A percentile compares a stretch with the other conserved stretches of the same genome.
phyloP scores from a whole-genome alignment of 306 rosid genomes.

The Neltuma alba region DNA sequence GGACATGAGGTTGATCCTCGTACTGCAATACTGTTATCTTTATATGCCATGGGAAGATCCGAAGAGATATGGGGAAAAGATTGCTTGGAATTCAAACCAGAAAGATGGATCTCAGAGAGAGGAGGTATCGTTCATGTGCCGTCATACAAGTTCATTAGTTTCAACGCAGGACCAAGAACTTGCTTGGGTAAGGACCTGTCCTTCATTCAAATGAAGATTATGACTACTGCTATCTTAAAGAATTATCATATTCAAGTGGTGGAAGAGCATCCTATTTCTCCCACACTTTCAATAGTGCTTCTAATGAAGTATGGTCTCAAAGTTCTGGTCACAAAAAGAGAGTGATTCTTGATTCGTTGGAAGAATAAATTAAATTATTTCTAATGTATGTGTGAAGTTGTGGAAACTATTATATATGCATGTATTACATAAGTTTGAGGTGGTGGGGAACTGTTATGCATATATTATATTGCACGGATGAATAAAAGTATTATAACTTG shows the following conservation, averaged over 20 bases:
- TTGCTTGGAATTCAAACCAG: slow-evolving; percentile 5
- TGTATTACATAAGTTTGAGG: too few species aligned
- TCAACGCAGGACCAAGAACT: slow-evolving; percentile 3
- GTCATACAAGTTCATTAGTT: slow-evolving; percentile 9
- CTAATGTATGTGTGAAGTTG: not conserved
- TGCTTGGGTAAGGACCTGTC: not conserved
- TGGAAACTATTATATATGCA: too few species aligned
- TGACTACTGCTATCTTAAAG: not conserved
- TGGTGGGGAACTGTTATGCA: too few species aligned
- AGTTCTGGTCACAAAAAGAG: not conserved
- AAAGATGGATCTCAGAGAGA: not conserved
- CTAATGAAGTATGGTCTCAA: slow-evolving; percentile 1
- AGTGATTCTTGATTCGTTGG: not conserved
- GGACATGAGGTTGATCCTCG: not conserved
- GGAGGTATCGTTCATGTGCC: not conserved
- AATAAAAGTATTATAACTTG: too few species aligned
- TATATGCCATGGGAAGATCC: not conserved
- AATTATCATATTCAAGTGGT: not conserved
- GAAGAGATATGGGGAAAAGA: not conserved
- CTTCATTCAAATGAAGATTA: not conserved
- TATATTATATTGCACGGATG: too few species aligned
- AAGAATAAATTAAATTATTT: not conserved
- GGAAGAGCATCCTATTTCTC: not conserved
- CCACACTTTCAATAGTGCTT: not conserved
- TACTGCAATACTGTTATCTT: not conserved